Evolutionary conservation across 2,329 filamentous ascomycete genomes (phyloP), one percentile per base, ranked within the genome.

Genomic region (Thielaviopsis ethacetica): DNA sequence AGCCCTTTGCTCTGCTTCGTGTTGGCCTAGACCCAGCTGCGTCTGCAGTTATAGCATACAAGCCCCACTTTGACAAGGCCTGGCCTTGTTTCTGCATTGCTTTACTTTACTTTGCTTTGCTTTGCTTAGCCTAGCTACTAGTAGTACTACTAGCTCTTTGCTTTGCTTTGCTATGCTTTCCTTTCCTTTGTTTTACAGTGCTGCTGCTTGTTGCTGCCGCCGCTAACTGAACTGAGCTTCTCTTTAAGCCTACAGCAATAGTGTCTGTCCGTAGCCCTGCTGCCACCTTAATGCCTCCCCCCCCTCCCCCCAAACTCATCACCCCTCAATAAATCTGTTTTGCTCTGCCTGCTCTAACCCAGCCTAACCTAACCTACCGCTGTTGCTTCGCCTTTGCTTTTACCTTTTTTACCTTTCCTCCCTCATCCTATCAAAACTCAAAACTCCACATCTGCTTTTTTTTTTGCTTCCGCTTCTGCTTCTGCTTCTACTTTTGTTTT

Each of bases 271-370:
- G 38, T 15, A 44, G 6, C 38, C 38, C 15, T 44, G 38, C 13
- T 44, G 38, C 38, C 15, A 44, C 13, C 15, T 44, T 44, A 44
- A 44, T 44, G 5, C 38, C 13, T 9, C 34, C 34, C 9, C 9
- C 15, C 34, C 54, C 38, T n/a, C 54, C 47, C 38, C 38, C 53
- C 30, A 54, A 54, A 54, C 34, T 54, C 27, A 56, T 49, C 54
- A 56, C 54, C 54, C 54, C 54, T 56, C 54, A 56, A 56, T 56
- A 56, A 56, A 56, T 44, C 22, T 47, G 44, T 21, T 21, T 22
- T 56, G n/a, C 13, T 17, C 13, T 12, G 22, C 6, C 26, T 53
- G 22, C 22, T 27, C 51, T 26, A 10, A 22, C 54, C 54, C n/a
- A 38, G 41, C 44, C 53, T 30, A 41, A 24, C 38, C 34, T 53